Percentiles rank a stretch among this genome's conserved stretches.
Evolutionary conservation across 768 basidiomycete genomes (phyloP).

Genomic region (Butyriboletus loyo): DNA sequence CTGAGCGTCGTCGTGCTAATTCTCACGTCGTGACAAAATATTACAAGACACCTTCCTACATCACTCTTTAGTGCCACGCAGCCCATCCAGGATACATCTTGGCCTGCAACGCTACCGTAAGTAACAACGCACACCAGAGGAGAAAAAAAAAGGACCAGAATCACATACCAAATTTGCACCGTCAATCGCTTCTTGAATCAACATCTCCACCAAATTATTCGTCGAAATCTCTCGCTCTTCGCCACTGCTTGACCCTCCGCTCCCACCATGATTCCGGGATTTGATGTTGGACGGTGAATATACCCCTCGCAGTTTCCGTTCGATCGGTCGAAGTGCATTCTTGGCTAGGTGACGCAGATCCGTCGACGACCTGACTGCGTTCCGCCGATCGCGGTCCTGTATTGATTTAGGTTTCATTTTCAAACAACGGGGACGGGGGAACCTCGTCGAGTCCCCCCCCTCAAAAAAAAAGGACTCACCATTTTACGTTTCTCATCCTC

Average conservation of each 20-base stretch:
- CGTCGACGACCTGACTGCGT: constrained; percentile 45
- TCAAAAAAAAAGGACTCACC: constrained; percentile 33
- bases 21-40: background rate
- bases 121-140: background rate
- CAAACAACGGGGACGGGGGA: background rate
- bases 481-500: constrained; percentile 74
- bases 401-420: background rate
- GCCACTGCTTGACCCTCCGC: constrained; percentile 17
- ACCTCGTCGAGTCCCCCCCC: background rate
- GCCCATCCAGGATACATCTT: constrained; percentile 94
- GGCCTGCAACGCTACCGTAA: constrained; percentile 43
- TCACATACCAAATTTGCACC: constrained; percentile 59
- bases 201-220: constrained; percentile 83
- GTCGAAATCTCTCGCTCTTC: constrained; percentile 56
- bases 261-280: constrained; percentile 34
- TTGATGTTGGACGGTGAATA: constrained; percentile 49
- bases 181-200: constrained; percentile 88
- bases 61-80: constrained; percentile 57
- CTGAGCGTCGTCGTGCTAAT: background rate
- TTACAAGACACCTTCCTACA: background rate
- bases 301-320: constrained; percentile 76
- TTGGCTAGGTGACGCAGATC: constrained; percentile 69
- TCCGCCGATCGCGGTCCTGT: constrained; percentile 48
- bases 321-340: constrained; percentile 74
- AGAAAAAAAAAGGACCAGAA: background rate